Evolutionary conservation across 1,284 basidiomycete genomes (phyloP), one percentile per base, ranked within the genome.

Genomic region (Termitomyces sp.): DNA sequence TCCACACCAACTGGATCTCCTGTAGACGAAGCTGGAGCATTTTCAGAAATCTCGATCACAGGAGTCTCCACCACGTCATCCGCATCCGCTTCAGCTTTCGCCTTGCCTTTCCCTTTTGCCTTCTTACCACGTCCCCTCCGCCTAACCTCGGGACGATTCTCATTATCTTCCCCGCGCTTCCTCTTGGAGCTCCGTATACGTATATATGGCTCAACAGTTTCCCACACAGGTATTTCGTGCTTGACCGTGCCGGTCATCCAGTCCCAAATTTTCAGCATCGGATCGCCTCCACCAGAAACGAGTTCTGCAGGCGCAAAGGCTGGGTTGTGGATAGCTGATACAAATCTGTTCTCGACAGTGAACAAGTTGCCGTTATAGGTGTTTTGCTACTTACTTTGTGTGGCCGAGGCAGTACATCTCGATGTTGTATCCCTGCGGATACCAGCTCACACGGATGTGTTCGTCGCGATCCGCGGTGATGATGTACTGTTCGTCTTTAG

Each of bases 381-480:
- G 28, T 4, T 24, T 24, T 24, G 45, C 8, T 6, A 74, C 83
- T 62, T 60, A 94, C 90, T 86, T 89, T 62, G 79, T 78, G 65
- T 92, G 88, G 6, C 93, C 94, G 39, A 94, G 78, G 58, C 93
- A 89, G 69, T 85, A 96, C 55, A 79, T 81, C 67, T 96, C 91
- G 55, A 96, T 88, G 34, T 83, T 81, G 62, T 88, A 89, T 12
- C 92, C 88, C 56, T 88, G 76, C 0, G 94, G 94, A 66, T 83
- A 97, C 80, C 89, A 84, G 64, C 90, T 93, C n/a, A 95, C 80
- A 51, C 94, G 80, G 52, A 98, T 88, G 67, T 97, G 94, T 67
- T 97, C 94, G 65, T 97, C 94, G 44, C 94, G 74, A 67, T 97
- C 94, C 0, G 91, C 88, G 0, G 92, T 92, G 61, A 96, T 78